Percentiles rank a stretch among this genome's conserved stretches.
Evolutionary conservation across 495 filamentous ascomycete genomes (phyloP).

Genomic region (Evernia prunastri): DNA sequence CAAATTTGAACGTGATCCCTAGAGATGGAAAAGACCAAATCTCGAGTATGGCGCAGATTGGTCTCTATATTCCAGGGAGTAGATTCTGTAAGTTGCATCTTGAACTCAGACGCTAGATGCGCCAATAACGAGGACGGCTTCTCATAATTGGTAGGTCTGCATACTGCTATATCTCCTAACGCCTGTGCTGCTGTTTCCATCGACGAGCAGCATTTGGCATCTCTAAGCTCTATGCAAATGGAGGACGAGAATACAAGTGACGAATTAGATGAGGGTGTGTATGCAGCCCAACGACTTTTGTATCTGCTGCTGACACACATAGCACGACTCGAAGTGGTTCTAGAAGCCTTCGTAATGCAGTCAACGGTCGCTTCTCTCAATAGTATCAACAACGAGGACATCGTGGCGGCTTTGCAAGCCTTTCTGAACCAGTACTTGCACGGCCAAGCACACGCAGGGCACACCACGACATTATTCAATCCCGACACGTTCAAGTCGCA

Average conservation of each 20-base stretch:
- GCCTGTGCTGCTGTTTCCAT: constrained; percentile 59
- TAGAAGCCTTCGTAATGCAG: constrained; percentile 52
- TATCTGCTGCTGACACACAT: constrained; percentile 7
- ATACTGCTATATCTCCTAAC: constrained; percentile 69
- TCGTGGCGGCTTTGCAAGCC: constrained; percentile 57
- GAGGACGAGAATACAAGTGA: constrained; percentile 35
- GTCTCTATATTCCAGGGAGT: constrained; percentile 56
- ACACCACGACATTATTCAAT: constrained; percentile 1
- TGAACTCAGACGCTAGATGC: constrained; percentile 23
- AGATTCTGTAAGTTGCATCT: constrained; percentile 41
- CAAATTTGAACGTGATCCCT: constrained; percentile 58
- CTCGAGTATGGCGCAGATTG: constrained; percentile 61
- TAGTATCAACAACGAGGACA: constrained; percentile 63
- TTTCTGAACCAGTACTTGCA: constrained; percentile 44
- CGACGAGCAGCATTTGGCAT: constrained; percentile 57
- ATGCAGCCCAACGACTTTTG: neutral
- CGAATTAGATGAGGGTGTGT: constrained; percentile 41
- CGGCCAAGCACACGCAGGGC: constrained; percentile 30
- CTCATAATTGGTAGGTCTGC: constrained; percentile 42
- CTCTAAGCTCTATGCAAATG: constrained; percentile 58
- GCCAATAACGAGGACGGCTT: neutral
- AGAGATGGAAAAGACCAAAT: constrained; percentile 55
- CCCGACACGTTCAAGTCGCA: constrained; percentile 37
- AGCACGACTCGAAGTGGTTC: constrained; percentile 28
- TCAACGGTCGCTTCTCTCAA: constrained; percentile 50